Percentiles rank a stretch among this genome's conserved stretches.
phyloP scores from a whole-genome alignment of 2,329 filamentous ascomycete genomes.

The Epichloe baconii region DNA sequence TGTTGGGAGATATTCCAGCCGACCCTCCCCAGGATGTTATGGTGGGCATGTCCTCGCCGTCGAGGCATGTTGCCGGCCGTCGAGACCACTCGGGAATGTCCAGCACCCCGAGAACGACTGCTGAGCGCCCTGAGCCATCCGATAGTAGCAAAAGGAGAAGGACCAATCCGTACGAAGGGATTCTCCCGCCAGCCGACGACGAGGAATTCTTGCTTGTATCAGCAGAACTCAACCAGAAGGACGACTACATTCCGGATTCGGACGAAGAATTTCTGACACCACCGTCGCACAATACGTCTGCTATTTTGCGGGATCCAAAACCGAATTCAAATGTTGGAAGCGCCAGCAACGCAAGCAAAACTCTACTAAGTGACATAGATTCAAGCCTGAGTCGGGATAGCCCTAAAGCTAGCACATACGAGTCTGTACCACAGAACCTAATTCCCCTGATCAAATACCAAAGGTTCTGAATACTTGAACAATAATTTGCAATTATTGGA shows the following conservation, averaged over 20 bases:
- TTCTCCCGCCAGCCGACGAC: slow-evolving; percentile 1
- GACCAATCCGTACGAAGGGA: slow-evolving; percentile 4
- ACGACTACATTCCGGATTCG: slow-evolving; percentile 38
- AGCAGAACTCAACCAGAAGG: slow-evolving; percentile 1
- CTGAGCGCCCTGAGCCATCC: slow-evolving; percentile 4
- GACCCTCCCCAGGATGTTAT: slow-evolving; percentile 8
- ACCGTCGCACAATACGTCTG: slow-evolving; percentile 13
- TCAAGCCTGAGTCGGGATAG: slow-evolving; percentile 2
- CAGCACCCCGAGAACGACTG: slow-evolving; percentile 6
- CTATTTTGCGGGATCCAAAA: neutral
- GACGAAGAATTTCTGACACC: slow-evolving; percentile 39
- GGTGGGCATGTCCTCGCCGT: slow-evolving; percentile 15
- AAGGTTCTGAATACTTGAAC: slow-evolving; percentile 17
- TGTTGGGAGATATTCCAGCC: neutral
- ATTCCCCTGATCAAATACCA: slow-evolving; percentile 14
- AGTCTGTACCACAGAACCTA: neutral
- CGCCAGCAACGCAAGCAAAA: neutral
- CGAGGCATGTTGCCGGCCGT: slow-evolving; percentile 9
- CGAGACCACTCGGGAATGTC: slow-evolving; percentile 1
- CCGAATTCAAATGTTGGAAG: neutral
- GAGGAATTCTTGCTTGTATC: slow-evolving; percentile 5
- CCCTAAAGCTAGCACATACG: neutral
- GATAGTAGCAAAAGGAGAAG: slow-evolving; percentile 9
- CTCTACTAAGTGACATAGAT: neutral
- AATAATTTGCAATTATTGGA: slow-evolving; percentile 20